Base-by-base conservation (phyloP, 2,329 filamentous ascomycete species). In the Verticillium tricorpus region DNA sequence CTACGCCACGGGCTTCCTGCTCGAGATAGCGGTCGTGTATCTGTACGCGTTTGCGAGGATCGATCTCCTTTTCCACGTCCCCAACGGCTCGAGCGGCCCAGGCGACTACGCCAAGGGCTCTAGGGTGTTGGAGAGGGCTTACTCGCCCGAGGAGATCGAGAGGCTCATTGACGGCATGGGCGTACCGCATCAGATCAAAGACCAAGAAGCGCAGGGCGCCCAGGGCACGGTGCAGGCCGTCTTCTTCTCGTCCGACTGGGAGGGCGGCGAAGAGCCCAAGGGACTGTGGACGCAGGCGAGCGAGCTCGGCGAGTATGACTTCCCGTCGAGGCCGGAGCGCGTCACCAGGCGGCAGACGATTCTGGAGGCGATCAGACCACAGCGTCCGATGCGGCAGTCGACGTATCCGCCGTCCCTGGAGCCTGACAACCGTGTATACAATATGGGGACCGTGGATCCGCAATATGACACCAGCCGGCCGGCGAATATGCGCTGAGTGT, bases 101-200 rank as follows among this genome's bases (percentile, higher is more conserved):
- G 70, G 70, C 22, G 69, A 70, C 57, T 71, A 70, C 55, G 67
- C 65, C 61, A 78, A 80, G 66, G 77, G 77, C 50, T 80, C 79
- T 3, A 17, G 14, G 17, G 85, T 83, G n/a, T 81, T 80, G 54
- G 76, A 80, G 11, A 69, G 56, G 62, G 59, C 12, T 0, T 65
- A 60, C 50, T 62, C 65, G 2, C 61, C 60, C 9, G 62, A 61
- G 31, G 62, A 66, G 37, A 68, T 68, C 45, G 63, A 67, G 12
- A 59, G 60, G 5, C 62, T 61, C 28, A 61, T 68, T 3, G 60
- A 35, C 22, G 22, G 54, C 22, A 39, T 61, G 4, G 64, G 61
- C 1, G 56, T 68, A 14, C 63, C 63, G 7, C 62, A 68, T 31
- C 64, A 67, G 37, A 65, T 68, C 58, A 25, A 59, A 31, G 5